phyloP scores from a whole-genome alignment of 768 basidiomycete species.

The Lactifluus hygrophoroides region DNA sequence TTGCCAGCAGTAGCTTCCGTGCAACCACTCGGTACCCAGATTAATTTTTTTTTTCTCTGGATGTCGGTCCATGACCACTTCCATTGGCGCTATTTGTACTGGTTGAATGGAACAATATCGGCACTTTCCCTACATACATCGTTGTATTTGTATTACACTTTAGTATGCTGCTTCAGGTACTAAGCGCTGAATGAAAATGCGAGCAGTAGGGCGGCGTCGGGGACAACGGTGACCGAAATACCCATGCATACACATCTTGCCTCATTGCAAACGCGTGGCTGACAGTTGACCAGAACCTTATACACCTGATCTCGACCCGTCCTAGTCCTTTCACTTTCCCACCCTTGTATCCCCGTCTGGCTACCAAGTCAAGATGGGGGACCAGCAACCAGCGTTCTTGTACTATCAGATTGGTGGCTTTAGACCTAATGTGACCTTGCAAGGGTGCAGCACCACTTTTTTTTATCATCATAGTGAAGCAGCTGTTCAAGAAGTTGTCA shows the following conservation, averaged over 20 bases:
- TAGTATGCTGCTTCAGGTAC: no score
- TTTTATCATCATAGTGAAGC: background rate
- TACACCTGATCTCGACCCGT: background rate
- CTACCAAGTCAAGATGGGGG: background rate
- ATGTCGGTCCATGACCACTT: no score
- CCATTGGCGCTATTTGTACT: no score
- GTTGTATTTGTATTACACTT: no score
- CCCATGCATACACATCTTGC: no score
- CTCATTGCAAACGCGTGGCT: slow-evolving; percentile 2
- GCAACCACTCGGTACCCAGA: background rate
- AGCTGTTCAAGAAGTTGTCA: background rate
- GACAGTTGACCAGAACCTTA: background rate
- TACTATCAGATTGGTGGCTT: slow-evolving; percentile 21
- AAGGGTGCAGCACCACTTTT: slow-evolving; percentile 4
- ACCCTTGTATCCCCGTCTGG: background rate
- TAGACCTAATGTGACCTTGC: slow-evolving; percentile 10
- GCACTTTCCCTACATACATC: no score
- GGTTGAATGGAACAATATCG: no score
- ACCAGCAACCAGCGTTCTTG: background rate
- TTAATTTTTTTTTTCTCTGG: background rate
- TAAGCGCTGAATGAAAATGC: no score
- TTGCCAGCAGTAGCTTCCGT: background rate
- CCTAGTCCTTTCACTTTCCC: background rate
- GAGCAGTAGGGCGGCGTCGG: no score
- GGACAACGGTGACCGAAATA: no score